Evolutionary conservation across 345 rosid species (phyloP), one percentile per base, ranked within the genome.

Genomic region (Pseudoturritis turrita): DNA sequence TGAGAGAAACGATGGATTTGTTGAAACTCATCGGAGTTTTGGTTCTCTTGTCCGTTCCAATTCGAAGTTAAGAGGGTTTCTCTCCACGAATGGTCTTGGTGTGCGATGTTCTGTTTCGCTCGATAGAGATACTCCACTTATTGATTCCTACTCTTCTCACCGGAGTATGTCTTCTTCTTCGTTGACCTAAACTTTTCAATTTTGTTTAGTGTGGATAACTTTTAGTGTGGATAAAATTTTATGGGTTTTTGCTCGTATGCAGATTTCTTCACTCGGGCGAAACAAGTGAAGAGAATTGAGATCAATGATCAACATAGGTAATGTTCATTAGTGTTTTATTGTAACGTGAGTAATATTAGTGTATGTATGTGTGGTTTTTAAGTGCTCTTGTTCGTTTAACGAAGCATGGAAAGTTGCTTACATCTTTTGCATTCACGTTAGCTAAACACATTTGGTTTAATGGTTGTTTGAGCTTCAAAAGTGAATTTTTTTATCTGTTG

Each of bases 221-320:
- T 53, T 44, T 41, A 19, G 11, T 39, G 35, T 46, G 18, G 46
- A 15, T 44, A 7, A 11, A 12, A 40, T 12, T 43, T 26, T 44
- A 4, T 54, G 62, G 64, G 22, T 26, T 63, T 26, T 63, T 33
- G 36, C 5, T 75, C 22, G 7, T 37, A 0, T 79, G 67, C 79
- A 92, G 96, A 61, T 58, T 88, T 92, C 65, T 81, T 90, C 66
- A 89, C 95, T 2, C 81, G 89, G 68, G 83, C 96, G 1, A 92
- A 92, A 78, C 92, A 81, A 70, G 72, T 78, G 57, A 78, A 87
- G 89, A 84, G 79, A 77, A 88, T 90, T 63, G 89, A 82, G 78
- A 62, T 82, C 29, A 84, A 50, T 83, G 98, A 92, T 78, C 86
- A 82, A 55, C 98, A 88, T 78, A 92, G 93, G 96, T 89, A 53